Base-by-base conservation (phyloP, 441 rosid species). In the Corymbia calophylla region DNA sequence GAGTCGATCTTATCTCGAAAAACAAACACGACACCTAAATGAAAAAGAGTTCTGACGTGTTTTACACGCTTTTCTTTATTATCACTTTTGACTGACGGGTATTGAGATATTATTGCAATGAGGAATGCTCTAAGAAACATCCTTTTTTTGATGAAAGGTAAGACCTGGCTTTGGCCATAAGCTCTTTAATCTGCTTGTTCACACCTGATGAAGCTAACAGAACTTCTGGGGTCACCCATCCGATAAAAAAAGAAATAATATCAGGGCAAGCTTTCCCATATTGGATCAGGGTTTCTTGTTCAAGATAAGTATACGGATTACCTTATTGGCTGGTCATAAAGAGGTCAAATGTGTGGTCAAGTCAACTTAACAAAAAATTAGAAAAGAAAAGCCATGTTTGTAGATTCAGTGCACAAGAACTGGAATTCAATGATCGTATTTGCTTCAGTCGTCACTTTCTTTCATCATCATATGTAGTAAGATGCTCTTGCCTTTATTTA, bases 101-200 rank as follows among this genome's bases (percentile, higher is more conserved):
- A 6, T 0, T 0, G 0, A 77, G 3, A 2, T 23, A 44, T 3
- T 12, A 6, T 1, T 12, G 6, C 8, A 4, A 77, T 0, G 3
- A 8, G 8, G 84, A 77, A 25, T 23, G 29, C 84, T 44, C 9
- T 23, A 23, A 23, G n/a, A 77, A 77, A 77, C 51, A 77, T 77
- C n/a, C 44, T 39, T 44, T 48, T 44, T 77, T 44, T 25, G n/a
- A 21, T 2, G 53, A 25, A 27, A 44, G 84, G 7, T 77, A 44
- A 21, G n/a, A 13, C 29, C 44, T 44, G 18, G n/a, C 84, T 44
- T 27, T 77, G 15, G 84, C 23, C 51, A 1, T 44, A 70, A 35
- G 48, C 49, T 70, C 51, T 77, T 73, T 77, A 11, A 44, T 77
- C 51, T 35, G 47, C 82, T 14, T 25, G 48, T 77, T 77, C 51